Conservation (phyloP, 495 filamentous ascomycete species). For the Viridothelium virens region DNA sequence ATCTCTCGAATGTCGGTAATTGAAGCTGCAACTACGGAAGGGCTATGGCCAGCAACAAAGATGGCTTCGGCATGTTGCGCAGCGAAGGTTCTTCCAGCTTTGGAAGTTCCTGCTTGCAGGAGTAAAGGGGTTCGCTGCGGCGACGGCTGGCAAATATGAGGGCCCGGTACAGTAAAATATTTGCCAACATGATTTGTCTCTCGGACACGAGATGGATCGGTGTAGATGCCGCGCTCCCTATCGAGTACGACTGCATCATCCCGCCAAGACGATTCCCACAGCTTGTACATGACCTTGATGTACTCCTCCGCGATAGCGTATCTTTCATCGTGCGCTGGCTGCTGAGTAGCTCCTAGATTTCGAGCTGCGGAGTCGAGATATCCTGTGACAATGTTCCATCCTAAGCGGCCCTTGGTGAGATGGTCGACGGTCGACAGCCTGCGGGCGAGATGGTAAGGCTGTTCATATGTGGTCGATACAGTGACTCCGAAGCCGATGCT, state of each 20-base stretch:
- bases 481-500: conserved; percentile 49
- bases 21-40: conserved; percentile 44
- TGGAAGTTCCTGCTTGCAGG: conserved; percentile 56
- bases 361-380: conserved; percentile 54
- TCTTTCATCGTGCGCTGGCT: conserved; percentile 54
- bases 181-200: conserved; percentile 54
- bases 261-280: conserved; percentile 57
- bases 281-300: conserved; percentile 50
- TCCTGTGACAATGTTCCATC: conserved; percentile 59
- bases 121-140: conserved; percentile 57
- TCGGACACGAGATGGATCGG: conserved; percentile 49
- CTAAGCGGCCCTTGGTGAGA: conserved; percentile 51
- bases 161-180: conserved; percentile 46
- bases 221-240: conserved; percentile 44
- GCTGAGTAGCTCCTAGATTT: conserved; percentile 48
- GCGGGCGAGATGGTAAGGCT: conserved; percentile 51
- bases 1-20: conserved; percentile 49
- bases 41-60: conserved; percentile 52
- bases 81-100: conserved; percentile 51
- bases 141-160: conserved; percentile 52
- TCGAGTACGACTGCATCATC: conserved; percentile 46
- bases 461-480: conserved; percentile 52
- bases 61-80: conserved; percentile 52
- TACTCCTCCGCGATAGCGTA: conserved; percentile 57
- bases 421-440: conserved; percentile 58